phyloP scores from a whole-genome alignment of 2,329 filamentous ascomycete genomes.

The Paraphaeosphaeria minitans region DNA sequence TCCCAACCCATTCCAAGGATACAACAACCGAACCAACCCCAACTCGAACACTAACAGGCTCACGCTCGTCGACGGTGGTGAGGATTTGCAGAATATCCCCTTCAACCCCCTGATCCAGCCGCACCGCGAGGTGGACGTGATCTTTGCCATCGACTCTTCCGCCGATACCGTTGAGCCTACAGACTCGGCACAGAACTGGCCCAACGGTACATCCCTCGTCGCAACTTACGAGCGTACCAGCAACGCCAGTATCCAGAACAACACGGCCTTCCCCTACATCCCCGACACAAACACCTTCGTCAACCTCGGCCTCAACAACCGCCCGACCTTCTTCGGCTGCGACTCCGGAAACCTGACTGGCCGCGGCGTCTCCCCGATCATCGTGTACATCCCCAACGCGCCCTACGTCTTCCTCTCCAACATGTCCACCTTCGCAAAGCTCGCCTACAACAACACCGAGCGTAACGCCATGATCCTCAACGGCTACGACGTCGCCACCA shows the following conservation, averaged over 20 bases:
- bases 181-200: slow-evolving; percentile 63
- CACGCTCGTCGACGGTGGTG: slow-evolving; percentile 77
- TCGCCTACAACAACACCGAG: slow-evolving; percentile 65
- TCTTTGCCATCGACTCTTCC: slow-evolving; percentile 80
- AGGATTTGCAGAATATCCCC: slow-evolving; percentile 79
- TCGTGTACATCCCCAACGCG: slow-evolving; percentile 87
- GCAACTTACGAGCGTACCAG: slow-evolving; percentile 73
- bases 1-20: slow-evolving; percentile 77
- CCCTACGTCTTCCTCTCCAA: slow-evolving; percentile 81
- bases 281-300: slow-evolving; percentile 79
- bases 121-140: slow-evolving; percentile 73
- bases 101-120: slow-evolving; percentile 78
- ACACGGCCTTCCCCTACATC: slow-evolving; percentile 72
- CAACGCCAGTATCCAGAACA: slow-evolving; percentile 63
- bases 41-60: slow-evolving; percentile 61
- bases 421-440: slow-evolving; percentile 72
- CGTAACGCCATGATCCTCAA: slow-evolving; percentile 85
- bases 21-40: slow-evolving; percentile 63
- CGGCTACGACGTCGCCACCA: slow-evolving; percentile 81
- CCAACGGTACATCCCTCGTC: slow-evolving; percentile 75
- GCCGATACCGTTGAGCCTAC: slow-evolving; percentile 64
- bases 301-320: slow-evolving; percentile 74
- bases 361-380: slow-evolving; percentile 62
- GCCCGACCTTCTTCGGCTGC: slow-evolving; percentile 83
- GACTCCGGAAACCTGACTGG: slow-evolving; percentile 66